Percentiles rank a stretch among this genome's conserved stretches.
These are phyloP conservation scores for Krasilnikovozyma curviuscula DNA, from an alignment of 768 basidiomycete genomes.

Conservation along the genomic window DNA sequence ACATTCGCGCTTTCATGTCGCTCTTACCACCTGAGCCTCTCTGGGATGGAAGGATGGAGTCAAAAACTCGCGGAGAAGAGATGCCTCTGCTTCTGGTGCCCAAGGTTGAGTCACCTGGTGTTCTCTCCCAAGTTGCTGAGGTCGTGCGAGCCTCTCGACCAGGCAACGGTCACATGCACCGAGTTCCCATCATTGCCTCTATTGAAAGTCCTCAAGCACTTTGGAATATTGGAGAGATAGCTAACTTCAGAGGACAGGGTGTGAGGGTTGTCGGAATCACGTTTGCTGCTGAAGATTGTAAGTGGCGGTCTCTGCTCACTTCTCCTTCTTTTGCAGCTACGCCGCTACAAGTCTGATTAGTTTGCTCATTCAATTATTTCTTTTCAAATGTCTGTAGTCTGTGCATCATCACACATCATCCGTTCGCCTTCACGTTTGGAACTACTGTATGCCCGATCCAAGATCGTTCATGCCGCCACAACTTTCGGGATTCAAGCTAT, in stretches of 20 bases:
- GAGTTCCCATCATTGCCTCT: background rate
- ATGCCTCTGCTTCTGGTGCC: slow-evolving; percentile 3
- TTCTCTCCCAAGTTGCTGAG: background rate
- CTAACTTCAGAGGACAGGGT: background rate
- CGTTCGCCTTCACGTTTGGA: slow-evolving; percentile 57
- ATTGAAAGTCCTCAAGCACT: slow-evolving; percentile 1
- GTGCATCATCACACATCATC: slow-evolving; percentile 67
- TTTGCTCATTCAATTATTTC: background rate
- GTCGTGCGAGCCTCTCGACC: background rate
- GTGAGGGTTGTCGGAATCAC: slow-evolving; percentile 21
- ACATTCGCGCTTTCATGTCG: slow-evolving; percentile 5
- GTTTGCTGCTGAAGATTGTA: slow-evolving; percentile 94
- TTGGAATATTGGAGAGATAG: background rate
- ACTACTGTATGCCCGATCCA: slow-evolving; percentile 62
- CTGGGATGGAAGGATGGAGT: background rate
- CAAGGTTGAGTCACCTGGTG: background rate
- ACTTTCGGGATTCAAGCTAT: slow-evolving; percentile 68
- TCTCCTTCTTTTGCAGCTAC: background rate
- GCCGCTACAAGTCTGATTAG: background rate
- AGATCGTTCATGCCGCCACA: slow-evolving; percentile 60
- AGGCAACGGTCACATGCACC: background rate
- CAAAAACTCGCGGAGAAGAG: background rate
- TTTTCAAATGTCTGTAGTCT: slow-evolving; percentile 35
- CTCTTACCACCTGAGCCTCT: background rate
- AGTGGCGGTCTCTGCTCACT: slow-evolving; percentile 18